Evolutionary conservation across 257 asterid species (phyloP).

Genomic region (Primulina tabacum): DNA sequence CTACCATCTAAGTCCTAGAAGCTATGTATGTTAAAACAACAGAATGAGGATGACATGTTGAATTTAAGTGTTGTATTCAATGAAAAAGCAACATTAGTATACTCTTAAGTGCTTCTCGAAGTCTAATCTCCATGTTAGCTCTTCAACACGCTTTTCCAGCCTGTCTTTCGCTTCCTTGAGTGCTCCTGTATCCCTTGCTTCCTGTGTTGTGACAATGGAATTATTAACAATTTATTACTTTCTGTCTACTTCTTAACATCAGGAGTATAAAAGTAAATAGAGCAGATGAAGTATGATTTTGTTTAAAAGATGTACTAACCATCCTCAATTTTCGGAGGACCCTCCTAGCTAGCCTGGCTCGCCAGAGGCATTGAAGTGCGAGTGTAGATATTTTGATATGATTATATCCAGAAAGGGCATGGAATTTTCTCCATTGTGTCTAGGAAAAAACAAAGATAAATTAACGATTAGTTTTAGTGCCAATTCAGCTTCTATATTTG

Average conservation of each 20-base stretch:
- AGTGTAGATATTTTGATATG: conserved; percentile 52
- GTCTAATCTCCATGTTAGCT: conserved; percentile 86
- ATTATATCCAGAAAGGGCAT: conserved; percentile 52
- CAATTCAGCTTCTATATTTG: neutral
- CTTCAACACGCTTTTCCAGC: conserved; percentile 91
- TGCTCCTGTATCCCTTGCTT: conserved; percentile 93
- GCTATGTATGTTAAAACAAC: no score
- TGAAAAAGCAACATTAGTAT: conserved; percentile 19
- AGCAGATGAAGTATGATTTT: neutral
- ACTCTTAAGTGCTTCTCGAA: conserved; percentile 88
- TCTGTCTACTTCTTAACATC: conserved; percentile 16
- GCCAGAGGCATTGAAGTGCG: conserved; percentile 88
- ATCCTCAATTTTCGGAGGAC: conserved; percentile 81
- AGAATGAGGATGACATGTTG: no score
- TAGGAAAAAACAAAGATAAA: conserved; percentile 29
- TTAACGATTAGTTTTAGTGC: conserved; percentile 15
- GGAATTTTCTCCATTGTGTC: conserved; percentile 81
- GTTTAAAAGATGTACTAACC: conserved; percentile 40
- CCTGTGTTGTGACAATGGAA: conserved; percentile 46
- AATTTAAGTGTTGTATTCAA: neutral
- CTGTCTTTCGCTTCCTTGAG: conserved; percentile 94
- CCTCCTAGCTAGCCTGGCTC: conserved; percentile 78
- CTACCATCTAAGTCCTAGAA: no score
- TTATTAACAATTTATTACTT: conserved; percentile 12
- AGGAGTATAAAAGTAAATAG: neutral